A percentile compares a stretch with the other conserved stretches of the same genome.
Conservation (phyloP, 139 green algal species). For the Microglena sp. region DNA sequence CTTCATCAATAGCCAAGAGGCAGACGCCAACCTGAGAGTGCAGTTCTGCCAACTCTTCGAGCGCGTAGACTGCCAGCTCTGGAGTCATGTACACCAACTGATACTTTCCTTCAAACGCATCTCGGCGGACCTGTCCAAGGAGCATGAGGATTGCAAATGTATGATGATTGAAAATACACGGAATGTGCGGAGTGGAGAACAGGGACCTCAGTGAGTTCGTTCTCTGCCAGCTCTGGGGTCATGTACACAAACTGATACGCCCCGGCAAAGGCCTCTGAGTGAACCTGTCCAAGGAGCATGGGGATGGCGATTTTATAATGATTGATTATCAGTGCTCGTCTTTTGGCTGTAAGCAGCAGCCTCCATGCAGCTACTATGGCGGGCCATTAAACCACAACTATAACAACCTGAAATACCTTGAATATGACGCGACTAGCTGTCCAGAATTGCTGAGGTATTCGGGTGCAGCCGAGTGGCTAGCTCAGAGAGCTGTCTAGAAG, state of each 20-base stretch:
- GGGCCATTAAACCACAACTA: neutral
- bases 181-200: neutral
- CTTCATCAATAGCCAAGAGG: conserved; percentile 53
- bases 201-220: neutral
- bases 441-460: too few relatives aligned
- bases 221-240: neutral
- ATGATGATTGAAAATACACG: neutral
- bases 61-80: conserved; percentile 32
- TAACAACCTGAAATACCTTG: neutral
- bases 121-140: conserved; percentile 24
- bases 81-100: conserved; percentile 60
- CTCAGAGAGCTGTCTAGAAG: too few relatives aligned
- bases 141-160: neutral
- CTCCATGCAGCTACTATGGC: neutral
- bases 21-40: conserved; percentile 23
- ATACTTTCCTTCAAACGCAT: conserved; percentile 42
- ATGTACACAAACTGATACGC: too few relatives aligned
- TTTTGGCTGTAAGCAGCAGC: neutral
- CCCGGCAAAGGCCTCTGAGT: too few relatives aligned
- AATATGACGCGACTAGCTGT: too few relatives aligned
- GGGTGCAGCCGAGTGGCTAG: too few relatives aligned
- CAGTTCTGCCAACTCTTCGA: conserved; percentile 28
- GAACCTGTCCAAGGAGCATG: neutral
- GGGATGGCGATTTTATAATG: neutral
- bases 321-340: neutral